Percentiles rank a stretch among this genome's conserved stretches.
phyloP scores from a whole-genome alignment of 148 eudicot genomes.

The Bassia scoparia region DNA sequence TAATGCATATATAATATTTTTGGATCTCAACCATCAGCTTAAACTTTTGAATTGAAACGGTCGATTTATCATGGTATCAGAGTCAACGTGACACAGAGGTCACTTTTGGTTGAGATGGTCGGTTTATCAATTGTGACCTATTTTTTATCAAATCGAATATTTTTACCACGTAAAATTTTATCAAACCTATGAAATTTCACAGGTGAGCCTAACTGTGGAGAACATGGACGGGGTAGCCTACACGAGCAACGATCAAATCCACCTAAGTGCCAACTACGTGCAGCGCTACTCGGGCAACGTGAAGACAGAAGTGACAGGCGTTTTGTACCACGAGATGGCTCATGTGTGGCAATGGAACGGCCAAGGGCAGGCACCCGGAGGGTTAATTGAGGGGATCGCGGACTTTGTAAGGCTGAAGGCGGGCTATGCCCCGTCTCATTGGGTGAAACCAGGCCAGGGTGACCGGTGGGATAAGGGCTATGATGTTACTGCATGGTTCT shows the following conservation, averaged over 20 bases:
- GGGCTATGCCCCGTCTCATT: constrained; percentile 31
- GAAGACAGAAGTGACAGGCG: constrained; percentile 33
- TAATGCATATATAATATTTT: no score
- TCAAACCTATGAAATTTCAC: not conserved
- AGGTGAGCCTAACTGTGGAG: constrained; percentile 26
- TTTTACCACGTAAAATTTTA: no score
- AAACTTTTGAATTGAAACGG: no score
- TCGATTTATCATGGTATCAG: no score
- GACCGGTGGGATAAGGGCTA: constrained; percentile 43
- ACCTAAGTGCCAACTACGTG: constrained; percentile 38
- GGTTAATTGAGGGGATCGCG: constrained; percentile 47
- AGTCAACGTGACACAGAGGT: no score
- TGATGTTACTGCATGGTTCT: constrained; percentile 42
- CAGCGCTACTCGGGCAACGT: constrained; percentile 37
- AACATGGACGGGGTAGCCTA: constrained; percentile 30
- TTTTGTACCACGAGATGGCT: constrained; percentile 44
- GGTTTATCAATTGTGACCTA: no score
- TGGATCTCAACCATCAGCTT: no score
- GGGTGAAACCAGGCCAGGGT: constrained; percentile 44
- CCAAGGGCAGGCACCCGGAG: constrained; percentile 27
- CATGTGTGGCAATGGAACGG: constrained; percentile 51
- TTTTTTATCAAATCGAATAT: no score
- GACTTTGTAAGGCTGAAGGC: constrained; percentile 51
- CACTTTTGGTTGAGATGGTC: no score
- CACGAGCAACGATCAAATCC: constrained; percentile 25